A percentile compares a stretch with the other conserved stretches of the same genome.
These are phyloP conservation scores for Penicillium sclerotigenum DNA, from an alignment of 2,329 filamentous ascomycete species.

Conservation along the genomic window DNA sequence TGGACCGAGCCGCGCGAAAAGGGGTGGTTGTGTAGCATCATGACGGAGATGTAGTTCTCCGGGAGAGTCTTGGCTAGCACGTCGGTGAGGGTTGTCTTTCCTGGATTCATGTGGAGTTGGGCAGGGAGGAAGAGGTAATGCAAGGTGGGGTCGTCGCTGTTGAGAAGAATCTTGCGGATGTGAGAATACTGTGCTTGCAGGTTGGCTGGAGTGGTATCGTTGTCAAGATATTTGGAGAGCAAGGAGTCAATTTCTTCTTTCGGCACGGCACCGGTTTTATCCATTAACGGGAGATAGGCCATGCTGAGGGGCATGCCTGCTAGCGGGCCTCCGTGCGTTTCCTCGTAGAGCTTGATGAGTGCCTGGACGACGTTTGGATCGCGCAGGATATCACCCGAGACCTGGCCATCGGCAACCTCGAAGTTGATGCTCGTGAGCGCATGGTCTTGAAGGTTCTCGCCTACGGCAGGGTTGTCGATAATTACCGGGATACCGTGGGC, in stretches of 20 bases:
- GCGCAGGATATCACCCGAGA: slow-evolving; percentile 25
- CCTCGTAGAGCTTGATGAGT: slow-evolving; percentile 23
- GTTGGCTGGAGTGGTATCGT: not conserved
- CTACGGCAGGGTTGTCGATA: slow-evolving; percentile 47
- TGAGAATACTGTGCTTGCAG: slow-evolving; percentile 14
- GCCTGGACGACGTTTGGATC: slow-evolving; percentile 20
- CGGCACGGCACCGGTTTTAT: slow-evolving; percentile 16
- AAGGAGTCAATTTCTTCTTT: slow-evolving; percentile 9
- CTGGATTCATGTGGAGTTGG: slow-evolving; percentile 17
- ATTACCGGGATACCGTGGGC: slow-evolving; percentile 43
- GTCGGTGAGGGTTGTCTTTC: slow-evolving; percentile 13
- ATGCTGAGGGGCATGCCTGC: slow-evolving; percentile 23
- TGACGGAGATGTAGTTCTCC: slow-evolving; percentile 22
- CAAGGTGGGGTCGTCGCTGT: slow-evolving; percentile 3
- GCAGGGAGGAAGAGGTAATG: slow-evolving; percentile 17
- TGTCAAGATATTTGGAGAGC: slow-evolving; percentile 5
- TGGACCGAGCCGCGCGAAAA: slow-evolving; percentile 33
- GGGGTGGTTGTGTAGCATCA: slow-evolving; percentile 30
- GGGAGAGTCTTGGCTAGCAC: slow-evolving; percentile 12
- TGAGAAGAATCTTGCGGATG: slow-evolving; percentile 13
- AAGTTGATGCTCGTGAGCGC: slow-evolving; percentile 31
- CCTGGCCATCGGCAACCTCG: slow-evolving; percentile 21
- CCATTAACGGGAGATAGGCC: slow-evolving; percentile 27
- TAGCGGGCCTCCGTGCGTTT: slow-evolving; percentile 23
- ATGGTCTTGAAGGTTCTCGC: slow-evolving; percentile 53